Conservation (phyloP, 2,329 filamentous ascomycete species). For the Scedosporium minutisporum region DNA sequence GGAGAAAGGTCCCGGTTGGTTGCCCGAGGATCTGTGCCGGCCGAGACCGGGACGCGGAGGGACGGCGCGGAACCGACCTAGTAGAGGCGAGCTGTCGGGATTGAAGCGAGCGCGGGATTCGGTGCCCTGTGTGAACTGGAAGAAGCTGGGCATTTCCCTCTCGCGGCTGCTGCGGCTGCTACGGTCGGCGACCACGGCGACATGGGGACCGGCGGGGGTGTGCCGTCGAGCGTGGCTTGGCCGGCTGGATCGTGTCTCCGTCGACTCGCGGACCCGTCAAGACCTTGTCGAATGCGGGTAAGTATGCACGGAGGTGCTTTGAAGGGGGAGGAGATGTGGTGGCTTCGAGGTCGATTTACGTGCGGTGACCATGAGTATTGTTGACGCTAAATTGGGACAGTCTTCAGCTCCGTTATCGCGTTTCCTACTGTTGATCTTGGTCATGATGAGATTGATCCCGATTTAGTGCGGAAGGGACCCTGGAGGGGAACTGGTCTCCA, state of each 20-base stretch:
- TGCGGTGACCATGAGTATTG: not conserved
- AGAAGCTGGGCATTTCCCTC: constrained; percentile 50
- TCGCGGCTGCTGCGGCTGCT: not conserved
- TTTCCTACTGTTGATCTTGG: not conserved
- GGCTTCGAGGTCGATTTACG: not conserved
- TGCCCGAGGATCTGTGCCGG: constrained; percentile 15
- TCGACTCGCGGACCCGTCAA: too few relatives aligned
- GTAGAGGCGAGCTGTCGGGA: constrained; percentile 47
- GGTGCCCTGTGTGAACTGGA: constrained; percentile 56
- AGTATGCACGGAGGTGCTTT: not conserved
- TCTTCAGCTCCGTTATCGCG: not conserved
- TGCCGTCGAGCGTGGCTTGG: not conserved
- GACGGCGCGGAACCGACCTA: constrained; percentile 57
- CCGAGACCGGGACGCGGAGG: constrained; percentile 27
- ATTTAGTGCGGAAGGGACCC: not conserved
- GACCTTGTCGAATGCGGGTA: too few relatives aligned
- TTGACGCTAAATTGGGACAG: not conserved
- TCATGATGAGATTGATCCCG: not conserved
- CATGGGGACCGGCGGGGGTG: not conserved
- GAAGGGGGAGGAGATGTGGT: not conserved
- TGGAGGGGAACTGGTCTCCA: not conserved
- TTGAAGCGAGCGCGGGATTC: constrained; percentile 44
- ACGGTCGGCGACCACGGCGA: not conserved
- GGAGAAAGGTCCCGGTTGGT: constrained; percentile 14
- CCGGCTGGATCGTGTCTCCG: not conserved